Evolutionary conservation across 345 rosid genomes (phyloP).

Genomic region (Eucalyptus curtisii): DNA sequence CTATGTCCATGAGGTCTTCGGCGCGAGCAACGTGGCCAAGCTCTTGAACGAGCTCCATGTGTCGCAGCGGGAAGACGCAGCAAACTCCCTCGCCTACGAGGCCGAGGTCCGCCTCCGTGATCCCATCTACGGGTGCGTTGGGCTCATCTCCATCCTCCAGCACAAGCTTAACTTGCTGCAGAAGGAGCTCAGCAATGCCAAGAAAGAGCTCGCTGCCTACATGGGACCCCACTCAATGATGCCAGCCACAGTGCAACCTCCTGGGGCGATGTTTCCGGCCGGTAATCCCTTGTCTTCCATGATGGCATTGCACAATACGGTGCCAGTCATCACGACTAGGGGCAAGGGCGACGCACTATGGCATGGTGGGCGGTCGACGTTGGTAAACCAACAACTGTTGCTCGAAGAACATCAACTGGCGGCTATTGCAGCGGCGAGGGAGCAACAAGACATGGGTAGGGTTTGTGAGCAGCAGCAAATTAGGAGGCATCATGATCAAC

Average conservation of each 20-base stretch:
- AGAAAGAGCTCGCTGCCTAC: not conserved
- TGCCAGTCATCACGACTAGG: not conserved
- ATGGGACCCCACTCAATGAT: not conserved
- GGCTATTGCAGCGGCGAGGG: not conserved
- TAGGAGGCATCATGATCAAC: not conserved
- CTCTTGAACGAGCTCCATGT: conserved; percentile 50
- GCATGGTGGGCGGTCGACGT: not conserved
- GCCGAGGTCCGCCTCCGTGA: conserved; percentile 73
- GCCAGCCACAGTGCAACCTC: not conserved
- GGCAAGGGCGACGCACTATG: not conserved
- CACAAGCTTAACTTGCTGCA: conserved; percentile 46
- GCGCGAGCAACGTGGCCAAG: conserved; percentile 71
- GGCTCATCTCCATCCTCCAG: conserved; percentile 59
- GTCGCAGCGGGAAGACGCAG: conserved; percentile 56
- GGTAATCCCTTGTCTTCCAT: not conserved
- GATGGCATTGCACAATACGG: not conserved
- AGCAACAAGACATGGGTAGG: not conserved
- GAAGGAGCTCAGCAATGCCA: conserved; percentile 42
- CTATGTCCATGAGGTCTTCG: conserved; percentile 48
- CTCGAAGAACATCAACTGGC: not conserved
- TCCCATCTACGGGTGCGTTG: conserved; percentile 86
- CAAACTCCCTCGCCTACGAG: conserved; percentile 64
- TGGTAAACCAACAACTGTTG: not conserved
- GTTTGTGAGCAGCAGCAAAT: not conserved
- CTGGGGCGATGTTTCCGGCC: not conserved